These are phyloP conservation scores for Colletotrichum sp. DNA, from an alignment of 2,329 filamentous ascomycete genomes.

Conservation along the genomic window DNA sequence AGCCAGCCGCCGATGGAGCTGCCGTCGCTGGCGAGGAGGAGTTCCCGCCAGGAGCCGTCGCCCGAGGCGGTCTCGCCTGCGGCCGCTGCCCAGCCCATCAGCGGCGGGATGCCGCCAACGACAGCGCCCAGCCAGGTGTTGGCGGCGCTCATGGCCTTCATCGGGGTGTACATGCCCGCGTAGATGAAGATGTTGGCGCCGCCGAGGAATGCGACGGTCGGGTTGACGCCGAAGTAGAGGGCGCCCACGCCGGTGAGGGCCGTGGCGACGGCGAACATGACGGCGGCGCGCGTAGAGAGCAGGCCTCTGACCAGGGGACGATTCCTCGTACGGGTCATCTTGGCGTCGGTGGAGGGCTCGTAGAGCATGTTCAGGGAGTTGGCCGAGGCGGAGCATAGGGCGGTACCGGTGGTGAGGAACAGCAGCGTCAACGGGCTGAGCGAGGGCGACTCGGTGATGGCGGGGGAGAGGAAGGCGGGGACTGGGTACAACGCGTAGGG, in stretches of 20 bases:
- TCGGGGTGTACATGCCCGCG: conserved; percentile 88
- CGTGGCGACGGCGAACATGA: conserved; percentile 79
- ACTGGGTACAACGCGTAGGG: conserved; percentile 94
- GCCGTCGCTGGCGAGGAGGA: conserved; percentile 70
- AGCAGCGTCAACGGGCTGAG: conserved; percentile 89
- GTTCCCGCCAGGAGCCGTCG: conserved; percentile 77
- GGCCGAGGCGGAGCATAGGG: conserved; percentile 86
- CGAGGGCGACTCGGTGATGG: conserved; percentile 72
- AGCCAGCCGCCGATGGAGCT: conserved; percentile 84
- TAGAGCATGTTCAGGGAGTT: conserved; percentile 98
- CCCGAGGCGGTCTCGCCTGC: conserved; percentile 84
- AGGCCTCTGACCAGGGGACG: conserved; percentile 85
- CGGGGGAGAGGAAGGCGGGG: conserved; percentile 79
- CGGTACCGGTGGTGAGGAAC: conserved; percentile 89
- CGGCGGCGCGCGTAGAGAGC: conserved; percentile 72
- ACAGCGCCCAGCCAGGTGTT: conserved; percentile 97
- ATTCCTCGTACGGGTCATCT: conserved; percentile 93
- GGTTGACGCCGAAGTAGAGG: conserved; percentile 90
- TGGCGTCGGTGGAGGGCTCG: conserved; percentile 86
- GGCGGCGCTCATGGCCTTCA: conserved; percentile 84
- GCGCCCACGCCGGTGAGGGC: conserved; percentile 72
- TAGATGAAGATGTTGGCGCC: conserved; percentile 87
- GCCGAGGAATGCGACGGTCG: conserved; percentile 87
- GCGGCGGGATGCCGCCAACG: conserved; percentile 89
- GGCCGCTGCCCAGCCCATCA: conserved; percentile 98